A percentile compares a stretch with the other conserved stretches of the same genome.
Evolutionary conservation across 2,329 filamentous ascomycete genomes (phyloP).

Genomic region (Apiospora marii): DNA sequence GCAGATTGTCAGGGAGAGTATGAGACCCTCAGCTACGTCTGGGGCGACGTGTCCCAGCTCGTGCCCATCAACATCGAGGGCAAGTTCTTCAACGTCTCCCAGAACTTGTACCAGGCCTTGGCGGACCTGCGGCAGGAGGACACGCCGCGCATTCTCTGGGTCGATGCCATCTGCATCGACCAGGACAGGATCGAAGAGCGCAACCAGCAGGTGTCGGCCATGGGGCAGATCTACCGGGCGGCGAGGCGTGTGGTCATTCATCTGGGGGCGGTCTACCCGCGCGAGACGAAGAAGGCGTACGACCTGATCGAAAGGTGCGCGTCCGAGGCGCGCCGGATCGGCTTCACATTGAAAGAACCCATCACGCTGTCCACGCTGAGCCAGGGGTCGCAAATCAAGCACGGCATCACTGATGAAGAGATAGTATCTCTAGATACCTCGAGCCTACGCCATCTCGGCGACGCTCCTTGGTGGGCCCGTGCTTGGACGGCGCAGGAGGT

Average conservation of each 20-base stretch:
- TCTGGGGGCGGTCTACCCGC: constrained; percentile 2
- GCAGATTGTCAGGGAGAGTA: not conserved
- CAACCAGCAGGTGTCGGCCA: constrained; percentile 25
- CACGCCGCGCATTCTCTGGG: constrained; percentile 24
- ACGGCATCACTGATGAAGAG: not conserved
- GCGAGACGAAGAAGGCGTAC: not conserved
- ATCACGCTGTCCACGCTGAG: constrained; percentile 17
- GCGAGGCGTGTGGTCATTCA: constrained; percentile 25
- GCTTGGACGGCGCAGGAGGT: constrained; percentile 31
- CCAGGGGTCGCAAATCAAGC: constrained; percentile 6
- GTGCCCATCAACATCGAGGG: not conserved
- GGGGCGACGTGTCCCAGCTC: not conserved
- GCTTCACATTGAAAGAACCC: not conserved
- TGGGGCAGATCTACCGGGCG: constrained; percentile 27
- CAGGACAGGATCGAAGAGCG: constrained; percentile 24
- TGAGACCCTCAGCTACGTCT: constrained; percentile 23
- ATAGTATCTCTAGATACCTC: not conserved
- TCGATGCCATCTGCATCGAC: constrained; percentile 31
- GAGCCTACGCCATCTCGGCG: constrained; percentile 22
- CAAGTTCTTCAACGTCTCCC: not conserved
- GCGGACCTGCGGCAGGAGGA: constrained; percentile 5
- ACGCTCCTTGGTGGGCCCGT: constrained; percentile 27
- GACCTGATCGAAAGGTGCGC: constrained; percentile 2
- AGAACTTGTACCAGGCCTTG: not conserved
- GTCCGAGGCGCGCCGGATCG: not conserved